Percentiles rank a stretch among this genome's conserved stretches.
These are phyloP conservation scores for Viola pubescens DNA, from an alignment of 441 rosid species.

Conservation along the genomic window DNA sequence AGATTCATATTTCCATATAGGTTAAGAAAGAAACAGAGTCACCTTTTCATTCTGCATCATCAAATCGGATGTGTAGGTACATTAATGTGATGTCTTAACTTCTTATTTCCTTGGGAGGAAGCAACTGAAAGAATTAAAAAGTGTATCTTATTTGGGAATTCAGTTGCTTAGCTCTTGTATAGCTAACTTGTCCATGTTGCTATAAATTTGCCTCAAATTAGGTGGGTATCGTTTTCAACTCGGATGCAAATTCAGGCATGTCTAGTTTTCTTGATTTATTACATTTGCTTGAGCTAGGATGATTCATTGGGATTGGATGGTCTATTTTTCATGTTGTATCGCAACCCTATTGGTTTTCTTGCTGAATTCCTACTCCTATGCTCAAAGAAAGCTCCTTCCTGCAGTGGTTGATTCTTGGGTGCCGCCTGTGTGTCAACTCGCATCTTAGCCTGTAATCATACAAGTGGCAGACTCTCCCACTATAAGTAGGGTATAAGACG, in stretches of 20 bases:
- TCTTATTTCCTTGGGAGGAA: background rate
- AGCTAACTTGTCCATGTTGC: background rate
- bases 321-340: too few relatives aligned
- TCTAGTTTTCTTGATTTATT: background rate
- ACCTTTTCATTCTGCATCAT: background rate
- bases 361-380: too few relatives aligned
- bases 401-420: too few relatives aligned
- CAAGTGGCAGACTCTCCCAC: too few relatives aligned
- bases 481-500: too few relatives aligned
- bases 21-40: background rate
- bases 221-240: background rate
- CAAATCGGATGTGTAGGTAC: background rate
- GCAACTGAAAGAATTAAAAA: conserved; percentile 1
- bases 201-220: background rate
- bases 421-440: too few relatives aligned
- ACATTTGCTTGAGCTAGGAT: too few relatives aligned
- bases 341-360: too few relatives aligned
- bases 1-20: background rate
- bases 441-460: too few relatives aligned
- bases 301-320: too few relatives aligned
- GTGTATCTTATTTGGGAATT: background rate
- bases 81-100: background rate
- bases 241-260: background rate
- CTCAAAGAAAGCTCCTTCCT: too few relatives aligned
- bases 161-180: background rate